Percentiles rank a stretch among this genome's conserved stretches.
phyloP scores from a whole-genome alignment of 495 filamentous ascomycete genomes.

The Aspergillus homomorphus region DNA sequence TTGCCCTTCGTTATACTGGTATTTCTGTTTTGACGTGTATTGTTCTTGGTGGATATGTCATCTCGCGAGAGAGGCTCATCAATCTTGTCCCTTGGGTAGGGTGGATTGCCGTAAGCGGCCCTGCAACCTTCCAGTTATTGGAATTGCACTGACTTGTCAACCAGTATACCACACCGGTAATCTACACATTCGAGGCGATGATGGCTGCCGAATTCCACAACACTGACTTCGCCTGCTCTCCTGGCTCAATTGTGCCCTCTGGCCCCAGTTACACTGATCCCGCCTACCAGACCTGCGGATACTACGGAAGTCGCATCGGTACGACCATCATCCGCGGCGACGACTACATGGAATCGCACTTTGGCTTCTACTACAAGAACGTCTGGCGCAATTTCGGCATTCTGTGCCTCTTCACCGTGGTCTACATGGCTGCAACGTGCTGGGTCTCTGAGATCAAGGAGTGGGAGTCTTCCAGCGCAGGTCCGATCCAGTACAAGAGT shows the following conservation, averaged over 20 bases:
- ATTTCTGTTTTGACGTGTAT: constrained; percentile 34
- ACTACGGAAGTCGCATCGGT: constrained; percentile 50
- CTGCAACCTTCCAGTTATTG: constrained; percentile 2
- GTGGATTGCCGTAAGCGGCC: constrained; percentile 32
- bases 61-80: constrained; percentile 37
- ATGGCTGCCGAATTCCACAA: constrained; percentile 56
- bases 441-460: constrained; percentile 58
- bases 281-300: constrained; percentile 57
- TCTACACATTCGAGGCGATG: constrained; percentile 65
- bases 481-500: constrained; percentile 50
- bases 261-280: constrained; percentile 50
- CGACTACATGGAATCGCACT: constrained; percentile 51
- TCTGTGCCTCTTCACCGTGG: constrained; percentile 57
- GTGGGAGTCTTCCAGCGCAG: constrained; percentile 59
- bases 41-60: constrained; percentile 38
- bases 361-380: constrained; percentile 51
- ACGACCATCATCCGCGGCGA: constrained; percentile 49
- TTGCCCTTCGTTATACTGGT: constrained; percentile 36
- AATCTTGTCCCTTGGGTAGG: constrained; percentile 39
- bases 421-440: constrained; percentile 52
- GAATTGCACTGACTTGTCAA: not conserved
- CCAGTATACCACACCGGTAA: constrained; percentile 60
- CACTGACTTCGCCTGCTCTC: constrained; percentile 43
- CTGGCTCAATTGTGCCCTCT: constrained; percentile 55
- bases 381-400: constrained; percentile 67